Percentiles rank a stretch among this genome's conserved stretches.
These are phyloP conservation scores for Termitomyces titanicus DNA, from an alignment of 768 basidiomycete species.

Conservation along the genomic window DNA sequence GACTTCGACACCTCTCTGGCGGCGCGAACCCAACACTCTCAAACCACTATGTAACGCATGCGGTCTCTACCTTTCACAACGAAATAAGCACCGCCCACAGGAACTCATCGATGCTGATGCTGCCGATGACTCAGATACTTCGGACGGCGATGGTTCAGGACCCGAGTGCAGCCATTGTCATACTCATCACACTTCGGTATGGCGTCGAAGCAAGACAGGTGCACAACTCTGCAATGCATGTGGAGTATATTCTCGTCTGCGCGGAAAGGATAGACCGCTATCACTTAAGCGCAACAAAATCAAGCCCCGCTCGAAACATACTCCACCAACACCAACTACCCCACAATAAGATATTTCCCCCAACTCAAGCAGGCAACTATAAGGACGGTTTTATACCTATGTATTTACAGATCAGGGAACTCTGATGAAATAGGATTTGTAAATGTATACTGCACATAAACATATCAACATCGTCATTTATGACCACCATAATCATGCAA, in stretches of 20 bases:
- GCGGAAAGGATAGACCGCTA: conserved; percentile 43
- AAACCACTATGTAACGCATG: conserved; percentile 46
- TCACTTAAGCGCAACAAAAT: conserved; percentile 44
- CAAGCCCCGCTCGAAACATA: conserved; percentile 45
- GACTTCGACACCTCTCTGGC: conserved; percentile 46
- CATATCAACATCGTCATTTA: neutral
- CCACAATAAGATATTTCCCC: neutral
- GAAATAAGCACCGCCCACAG: conserved; percentile 43
- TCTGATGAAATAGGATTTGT: neutral
- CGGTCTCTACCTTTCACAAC: conserved; percentile 44
- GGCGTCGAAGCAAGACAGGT: conserved; percentile 47
- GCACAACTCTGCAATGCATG: conserved; percentile 50
- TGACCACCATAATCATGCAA: neutral
- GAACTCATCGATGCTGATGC: conserved; percentile 47
- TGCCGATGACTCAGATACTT: conserved; percentile 38
- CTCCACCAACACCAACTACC: conserved; percentile 13
- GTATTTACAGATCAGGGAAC: neutral
- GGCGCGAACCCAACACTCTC: conserved; percentile 41
- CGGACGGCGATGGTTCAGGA: conserved; percentile 35
- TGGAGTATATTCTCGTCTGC: conserved; percentile 44
- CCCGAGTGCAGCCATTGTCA: conserved; percentile 49
- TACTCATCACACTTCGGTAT: conserved; percentile 47
- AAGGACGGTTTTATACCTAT: neutral
- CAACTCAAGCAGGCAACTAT: neutral
- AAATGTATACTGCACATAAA: neutral